Percentiles rank a stretch among this genome's conserved stretches.
Evolutionary conservation across 768 basidiomycete genomes (phyloP).

Genomic region (Terana coerulea): DNA sequence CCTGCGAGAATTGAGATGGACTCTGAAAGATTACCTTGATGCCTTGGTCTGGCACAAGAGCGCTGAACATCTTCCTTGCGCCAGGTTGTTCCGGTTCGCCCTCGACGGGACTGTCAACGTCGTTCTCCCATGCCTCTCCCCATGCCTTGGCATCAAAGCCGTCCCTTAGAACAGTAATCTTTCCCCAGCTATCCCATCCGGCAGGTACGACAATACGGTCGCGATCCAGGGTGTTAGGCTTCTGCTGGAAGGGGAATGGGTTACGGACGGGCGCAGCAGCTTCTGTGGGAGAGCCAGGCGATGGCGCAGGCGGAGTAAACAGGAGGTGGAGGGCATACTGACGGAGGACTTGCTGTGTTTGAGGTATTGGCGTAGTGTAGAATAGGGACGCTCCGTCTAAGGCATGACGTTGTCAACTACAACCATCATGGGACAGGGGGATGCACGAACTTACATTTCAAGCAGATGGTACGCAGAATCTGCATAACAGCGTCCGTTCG

Average conservation of each 20-base stretch:
- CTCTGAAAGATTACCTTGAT: conserved; percentile 46
- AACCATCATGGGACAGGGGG: conserved; percentile 3
- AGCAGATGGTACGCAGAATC: conserved; percentile 84
- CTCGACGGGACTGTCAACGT: conserved; percentile 44
- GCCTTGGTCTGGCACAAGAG: conserved; percentile 74
- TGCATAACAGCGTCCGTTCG: conserved; percentile 94
- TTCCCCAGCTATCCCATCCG: conserved; percentile 99
- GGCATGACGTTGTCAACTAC: too few species aligned
- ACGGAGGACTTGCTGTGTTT: conserved; percentile 70
- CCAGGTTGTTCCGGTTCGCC: conserved; percentile 43
- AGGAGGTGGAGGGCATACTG: conserved; percentile 82
- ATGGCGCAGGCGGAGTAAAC: conserved; percentile 68
- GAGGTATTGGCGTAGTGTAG: conserved; percentile 82
- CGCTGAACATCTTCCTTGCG: conserved; percentile 63
- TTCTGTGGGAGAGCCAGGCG: conserved; percentile 31
- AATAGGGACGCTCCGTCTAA: conserved; percentile 90
- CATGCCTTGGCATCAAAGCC: conserved; percentile 82
- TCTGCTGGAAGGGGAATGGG: conserved; percentile 81
- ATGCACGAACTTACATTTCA: conserved; percentile 76
- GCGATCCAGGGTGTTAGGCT: conserved; percentile 90
- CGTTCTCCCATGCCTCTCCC: conserved; percentile 78
- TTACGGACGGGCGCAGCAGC: conserved; percentile 55
- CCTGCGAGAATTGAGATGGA: neutral
- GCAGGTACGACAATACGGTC: conserved; percentile 90
- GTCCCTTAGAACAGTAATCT: conserved; percentile 85